Base-by-base conservation (phyloP, 164 flowering plant species). In the Tetrastigma voinierianum region DNA sequence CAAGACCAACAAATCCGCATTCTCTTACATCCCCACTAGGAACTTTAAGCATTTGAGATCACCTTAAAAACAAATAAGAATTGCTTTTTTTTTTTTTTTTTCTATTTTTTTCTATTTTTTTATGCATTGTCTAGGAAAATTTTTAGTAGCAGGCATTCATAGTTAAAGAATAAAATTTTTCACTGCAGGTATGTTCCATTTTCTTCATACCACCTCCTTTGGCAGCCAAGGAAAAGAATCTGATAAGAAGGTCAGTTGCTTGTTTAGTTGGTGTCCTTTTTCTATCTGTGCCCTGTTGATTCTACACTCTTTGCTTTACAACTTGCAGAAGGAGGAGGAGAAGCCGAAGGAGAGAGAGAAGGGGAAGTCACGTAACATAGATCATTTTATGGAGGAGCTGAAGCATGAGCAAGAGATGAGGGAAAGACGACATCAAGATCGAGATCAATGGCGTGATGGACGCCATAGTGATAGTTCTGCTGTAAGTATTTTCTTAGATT, bases 341-440 rank as follows among this genome's bases (percentile, higher is more conserved):
- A 93, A 82, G 74, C 87, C 93, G 44, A 95, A 78, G 84, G 97
- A 95, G 64, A 95, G 75, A 75, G 98, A 92, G 23, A 95, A 87
- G 66, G 98, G 95, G 46, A 96, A 88, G 74, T 66, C 94, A 46
- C 70, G 99, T 65, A 93, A 93, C 72, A 96, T 96, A 59, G 99
- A 96, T 81, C 79, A 89, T 76, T 96, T 90, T 66, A 90, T 96
- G 98, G 99, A 95, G 82, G 99, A 96, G 77, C 68, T 93, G 74
- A 96, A 93, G 87, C 88, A 81, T 72, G 99, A 96, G 75, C 97
- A 96, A 71, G 98, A 96, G 73, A 71, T 90, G 87, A 86, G 99
- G 77, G 99, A 93, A 73, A 90, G 83, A 70, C 82, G 98, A 53
- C 88, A 90, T 77, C 99, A 92, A 68, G 99, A 95, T 9, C 96